phyloP scores from a whole-genome alignment of 2,329 filamentous ascomycete genomes.

The Colletotrichum gigasporum region DNA sequence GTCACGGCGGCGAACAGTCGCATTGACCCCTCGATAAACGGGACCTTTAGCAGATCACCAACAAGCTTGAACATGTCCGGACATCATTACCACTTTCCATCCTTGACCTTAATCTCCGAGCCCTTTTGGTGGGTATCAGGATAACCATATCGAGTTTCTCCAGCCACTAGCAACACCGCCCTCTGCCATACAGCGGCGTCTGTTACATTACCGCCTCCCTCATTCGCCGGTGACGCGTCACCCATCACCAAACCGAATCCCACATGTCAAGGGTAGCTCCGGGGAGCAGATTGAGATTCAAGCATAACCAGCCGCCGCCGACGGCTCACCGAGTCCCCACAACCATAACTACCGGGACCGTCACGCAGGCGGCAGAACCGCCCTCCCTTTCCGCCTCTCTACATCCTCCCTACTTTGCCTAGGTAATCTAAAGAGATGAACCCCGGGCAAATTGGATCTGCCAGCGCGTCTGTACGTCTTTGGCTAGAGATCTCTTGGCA shows the following conservation, averaged over 20 bases:
- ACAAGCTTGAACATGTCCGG: constrained; percentile 14
- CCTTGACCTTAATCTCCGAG: constrained; percentile 1
- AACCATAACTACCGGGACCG: constrained; percentile 1
- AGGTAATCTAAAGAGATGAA: constrained; percentile 13
- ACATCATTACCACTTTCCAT: constrained; percentile 21
- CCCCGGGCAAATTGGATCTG: constrained; percentile 13
- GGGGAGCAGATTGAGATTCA: constrained; percentile 6
- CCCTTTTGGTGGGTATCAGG: constrained; percentile 5
- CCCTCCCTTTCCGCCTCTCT: neutral
- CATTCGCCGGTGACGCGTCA: constrained; percentile 21
- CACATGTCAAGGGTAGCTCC: neutral
- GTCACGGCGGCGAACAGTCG: neutral
- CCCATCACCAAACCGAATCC: neutral
- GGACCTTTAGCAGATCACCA: neutral
- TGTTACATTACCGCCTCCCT: constrained; percentile 6
- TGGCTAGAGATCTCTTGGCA: constrained; percentile 15
- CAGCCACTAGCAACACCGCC: neutral
- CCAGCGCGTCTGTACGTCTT: neutral
- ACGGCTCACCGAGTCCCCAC: constrained; percentile 12
- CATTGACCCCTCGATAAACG: constrained; percentile 11
- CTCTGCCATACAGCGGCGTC: constrained; percentile 1
- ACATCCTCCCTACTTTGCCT: no score
- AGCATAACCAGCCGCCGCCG: constrained; percentile 11
- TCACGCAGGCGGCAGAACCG: neutral
- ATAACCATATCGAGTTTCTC: constrained; percentile 3